These are phyloP conservation scores for Trypanosoma rangeli DNA, from an alignment of 208 protist species.

Conservation along the genomic window DNA sequence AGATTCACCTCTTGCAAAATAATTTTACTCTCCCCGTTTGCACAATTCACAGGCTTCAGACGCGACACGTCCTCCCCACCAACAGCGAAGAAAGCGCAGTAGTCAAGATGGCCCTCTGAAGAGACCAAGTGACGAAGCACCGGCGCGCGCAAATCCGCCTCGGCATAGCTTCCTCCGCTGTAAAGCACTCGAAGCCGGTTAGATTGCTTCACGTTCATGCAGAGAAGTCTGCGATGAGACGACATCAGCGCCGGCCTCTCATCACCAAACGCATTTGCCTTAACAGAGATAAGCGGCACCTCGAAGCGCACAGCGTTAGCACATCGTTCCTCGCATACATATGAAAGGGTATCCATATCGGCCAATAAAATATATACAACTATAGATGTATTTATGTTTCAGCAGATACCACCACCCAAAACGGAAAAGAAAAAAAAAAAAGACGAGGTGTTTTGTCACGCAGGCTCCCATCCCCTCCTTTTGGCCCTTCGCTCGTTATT, in stretches of 20 bases:
- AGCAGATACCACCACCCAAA: background rate
- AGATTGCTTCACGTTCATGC: conserved; percentile 82
- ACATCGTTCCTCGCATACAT: conserved; percentile 50
- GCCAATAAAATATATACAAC: conserved; percentile 11
- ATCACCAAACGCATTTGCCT: conserved; percentile 46
- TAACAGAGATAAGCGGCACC: conserved; percentile 71
- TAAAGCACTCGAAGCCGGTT: conserved; percentile 80
- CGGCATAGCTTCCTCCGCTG: conserved; percentile 64
- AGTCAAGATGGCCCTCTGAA: conserved; percentile 45
- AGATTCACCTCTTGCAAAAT: conserved; percentile 41
- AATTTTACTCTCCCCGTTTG: conserved; percentile 69
- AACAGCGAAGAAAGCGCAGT: conserved; percentile 75
- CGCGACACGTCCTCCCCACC: conserved; percentile 62
- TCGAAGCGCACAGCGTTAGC: conserved; percentile 62
- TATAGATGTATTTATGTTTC: background rate
- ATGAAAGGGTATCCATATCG: conserved; percentile 70
- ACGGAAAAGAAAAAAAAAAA: background rate
- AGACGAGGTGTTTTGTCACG: background rate
- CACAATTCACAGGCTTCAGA: conserved; percentile 57
- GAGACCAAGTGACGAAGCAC: conserved; percentile 58
- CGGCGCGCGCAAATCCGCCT: conserved; percentile 49
- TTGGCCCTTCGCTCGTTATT: background rate
- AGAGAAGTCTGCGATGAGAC: conserved; percentile 68
- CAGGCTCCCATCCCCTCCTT: background rate
- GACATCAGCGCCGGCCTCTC: conserved; percentile 52